phyloP scores from a whole-genome alignment of 345 rosid species.

The Aquilaria yunnanensis region DNA sequence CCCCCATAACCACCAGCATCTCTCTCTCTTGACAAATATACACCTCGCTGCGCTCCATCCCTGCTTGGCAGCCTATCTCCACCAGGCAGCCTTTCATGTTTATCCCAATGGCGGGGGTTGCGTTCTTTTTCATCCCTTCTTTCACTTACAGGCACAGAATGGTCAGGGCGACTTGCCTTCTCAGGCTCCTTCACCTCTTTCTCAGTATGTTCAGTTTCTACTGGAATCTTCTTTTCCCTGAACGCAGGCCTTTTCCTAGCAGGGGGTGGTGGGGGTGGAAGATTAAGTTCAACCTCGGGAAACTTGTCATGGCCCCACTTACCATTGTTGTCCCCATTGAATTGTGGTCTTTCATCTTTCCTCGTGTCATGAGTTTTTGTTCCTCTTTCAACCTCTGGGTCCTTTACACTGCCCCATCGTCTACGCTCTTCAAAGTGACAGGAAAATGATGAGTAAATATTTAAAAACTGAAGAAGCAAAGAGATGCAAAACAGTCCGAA shows the following conservation, averaged over 20 bases:
- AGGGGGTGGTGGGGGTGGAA: constrained; percentile 27
- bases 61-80: constrained; percentile 38
- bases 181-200: constrained; percentile 28
- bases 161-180: constrained; percentile 26
- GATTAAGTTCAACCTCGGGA: constrained; percentile 49
- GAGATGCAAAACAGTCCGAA: background rate
- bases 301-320: constrained; percentile 66
- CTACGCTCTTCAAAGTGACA: constrained; percentile 43
- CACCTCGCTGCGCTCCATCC: constrained; percentile 39
- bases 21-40: constrained; percentile 37
- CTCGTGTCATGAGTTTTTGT: constrained; percentile 22
- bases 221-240: constrained; percentile 59
- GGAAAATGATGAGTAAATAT: background rate
- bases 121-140: constrained; percentile 49
- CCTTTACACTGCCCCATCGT: constrained; percentile 55
- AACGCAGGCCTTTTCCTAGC: constrained; percentile 81
- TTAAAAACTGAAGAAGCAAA: background rate
- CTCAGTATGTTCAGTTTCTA: constrained; percentile 30
- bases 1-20: constrained; percentile 25
- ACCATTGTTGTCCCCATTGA: constrained; percentile 35
- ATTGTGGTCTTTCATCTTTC: constrained; percentile 38
- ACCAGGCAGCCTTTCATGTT: constrained; percentile 35
- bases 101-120: constrained; percentile 29
- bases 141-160: constrained; percentile 19
- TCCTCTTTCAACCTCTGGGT: constrained; percentile 33